Evolutionary conservation across 495 filamentous ascomycete species (phyloP), one percentile per base, ranked within the genome.

Genomic region (Aspergillus bridgeri): DNA sequence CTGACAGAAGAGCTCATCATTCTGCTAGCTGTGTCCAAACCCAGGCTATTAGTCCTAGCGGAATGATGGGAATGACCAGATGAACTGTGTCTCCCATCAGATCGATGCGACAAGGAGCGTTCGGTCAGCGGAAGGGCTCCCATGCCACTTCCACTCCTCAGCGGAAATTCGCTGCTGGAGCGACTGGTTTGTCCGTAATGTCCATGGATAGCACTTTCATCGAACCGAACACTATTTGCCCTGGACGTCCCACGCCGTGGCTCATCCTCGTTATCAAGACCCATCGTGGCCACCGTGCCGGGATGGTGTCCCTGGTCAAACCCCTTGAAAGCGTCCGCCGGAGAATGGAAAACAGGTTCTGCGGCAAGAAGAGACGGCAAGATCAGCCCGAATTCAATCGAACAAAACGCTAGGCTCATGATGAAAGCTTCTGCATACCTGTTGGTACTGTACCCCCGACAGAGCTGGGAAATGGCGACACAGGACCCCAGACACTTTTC

Each of bases 211-310:
- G 95, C 93, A 66, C 90, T 96, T 69, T 97, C 92, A 67, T 98
- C 94, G 65, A 98, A 98, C n/a, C 94, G 89, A 60, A 98, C 94
- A 70, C 95, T 98, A 65, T 98, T 98, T 20, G 94, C 94, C 60
- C 94, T 82, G 25, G 95, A 98, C 27, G 91, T 86, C 6, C 94
- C 94, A 55, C 95, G 83, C 56, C 95, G 81, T 3, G 93, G 95
- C 68, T 97, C 92, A 44, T 98, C 91, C 57, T 96, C 93, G 5
- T 86, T 78, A 54, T 96, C 91, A 7, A 98, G 76, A 17, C 90
- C 90, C 53, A 96, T 80, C 24, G 86, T 85, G 44, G 84, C 85
- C 17, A 91, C 74, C 59, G 93, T 77, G 54, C 80, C 52, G 58
- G 85, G 84, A 51, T 83, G 79, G 54, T 89, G 86, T 50, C 90